phyloP scores from a whole-genome alignment of 2,329 filamentous ascomycete species.

The Trichoderma cornu-damae region DNA sequence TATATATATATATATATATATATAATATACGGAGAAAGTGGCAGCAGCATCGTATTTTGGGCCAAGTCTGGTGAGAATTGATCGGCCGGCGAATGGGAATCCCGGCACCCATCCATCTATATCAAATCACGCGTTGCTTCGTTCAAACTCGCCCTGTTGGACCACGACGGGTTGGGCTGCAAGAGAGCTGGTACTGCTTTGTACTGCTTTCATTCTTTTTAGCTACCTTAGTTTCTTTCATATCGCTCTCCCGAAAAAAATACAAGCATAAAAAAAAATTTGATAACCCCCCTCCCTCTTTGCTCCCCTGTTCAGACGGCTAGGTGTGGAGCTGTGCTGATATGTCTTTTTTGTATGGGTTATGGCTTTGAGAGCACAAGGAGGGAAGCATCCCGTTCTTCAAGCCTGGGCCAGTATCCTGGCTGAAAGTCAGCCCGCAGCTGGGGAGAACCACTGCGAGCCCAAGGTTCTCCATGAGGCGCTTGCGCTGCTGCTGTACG shows the following conservation, averaged over 20 bases:
- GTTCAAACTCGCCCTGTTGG: not conserved
- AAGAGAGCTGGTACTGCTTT: too few species aligned
- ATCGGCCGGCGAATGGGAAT: not conserved
- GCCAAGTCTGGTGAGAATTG: not conserved
- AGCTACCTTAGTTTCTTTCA: too few species aligned
- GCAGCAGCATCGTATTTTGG: not conserved
- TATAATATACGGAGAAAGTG: too few species aligned
- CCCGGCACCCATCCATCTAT: not conserved
- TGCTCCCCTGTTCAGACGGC: too few species aligned
- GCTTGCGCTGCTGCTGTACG: not conserved
- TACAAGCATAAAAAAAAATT: too few species aligned
- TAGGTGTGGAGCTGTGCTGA: too few species aligned
- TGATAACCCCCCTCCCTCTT: too few species aligned
- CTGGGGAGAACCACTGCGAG: not conserved
- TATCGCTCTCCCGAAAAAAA: too few species aligned
- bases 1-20: too few species aligned
- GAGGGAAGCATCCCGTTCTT: too few species aligned
- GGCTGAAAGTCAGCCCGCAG: not conserved
- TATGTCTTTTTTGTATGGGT: too few species aligned
- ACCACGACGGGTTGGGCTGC: not conserved
- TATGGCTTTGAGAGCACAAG: too few species aligned
- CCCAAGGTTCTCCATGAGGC: not conserved
- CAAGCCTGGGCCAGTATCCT: not conserved
- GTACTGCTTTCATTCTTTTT: not conserved
- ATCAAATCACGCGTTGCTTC: not conserved